phyloP scores from a whole-genome alignment of 345 rosid species.

The Barbarea vulgaris region DNA sequence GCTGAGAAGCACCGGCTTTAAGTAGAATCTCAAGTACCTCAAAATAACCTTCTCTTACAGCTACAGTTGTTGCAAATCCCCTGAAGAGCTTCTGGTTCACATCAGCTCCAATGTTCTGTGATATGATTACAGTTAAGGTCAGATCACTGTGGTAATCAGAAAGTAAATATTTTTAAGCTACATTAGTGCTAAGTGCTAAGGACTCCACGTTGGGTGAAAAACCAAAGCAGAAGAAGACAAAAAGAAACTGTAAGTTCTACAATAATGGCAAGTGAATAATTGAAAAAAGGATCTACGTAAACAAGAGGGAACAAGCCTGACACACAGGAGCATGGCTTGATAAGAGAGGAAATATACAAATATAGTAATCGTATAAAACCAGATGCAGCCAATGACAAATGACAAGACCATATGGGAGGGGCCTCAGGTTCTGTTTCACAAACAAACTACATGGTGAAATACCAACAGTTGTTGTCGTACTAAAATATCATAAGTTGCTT shows the following conservation, averaged over 20 bases:
- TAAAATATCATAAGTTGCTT: conserved; percentile 35
- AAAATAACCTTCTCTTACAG: conserved; percentile 85
- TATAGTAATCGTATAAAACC: conserved; percentile 23
- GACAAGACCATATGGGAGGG: conserved; percentile 39
- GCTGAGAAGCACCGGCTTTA: conserved; percentile 89
- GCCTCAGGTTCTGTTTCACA: conserved; percentile 41
- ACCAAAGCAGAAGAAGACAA: conserved; percentile 29
- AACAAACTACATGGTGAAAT: conserved; percentile 32
- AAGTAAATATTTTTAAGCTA: neutral
- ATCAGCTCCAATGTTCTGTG: conserved; percentile 87
- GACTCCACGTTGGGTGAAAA: conserved; percentile 28
- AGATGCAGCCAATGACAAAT: conserved; percentile 37
- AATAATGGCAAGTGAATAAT: conserved; percentile 40
- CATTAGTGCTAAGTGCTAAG: conserved; percentile 10
- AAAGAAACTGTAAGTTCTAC: conserved; percentile 13
- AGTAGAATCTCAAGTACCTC: conserved; percentile 85
- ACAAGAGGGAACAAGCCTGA: conserved; percentile 43
- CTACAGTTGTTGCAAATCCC: conserved; percentile 91
- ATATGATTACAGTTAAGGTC: conserved; percentile 22
- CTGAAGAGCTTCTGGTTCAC: conserved; percentile 91
- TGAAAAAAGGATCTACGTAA: conserved; percentile 20
- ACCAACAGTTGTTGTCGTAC: conserved; percentile 39
- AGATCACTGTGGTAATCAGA: conserved; percentile 13
- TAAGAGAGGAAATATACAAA: conserved; percentile 24
- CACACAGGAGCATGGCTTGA: conserved; percentile 42